A percentile compares a stretch with the other conserved stretches of the same genome.
Evolutionary conservation across 768 basidiomycete species (phyloP).

Genomic region (Rhizopogon roseolus): DNA sequence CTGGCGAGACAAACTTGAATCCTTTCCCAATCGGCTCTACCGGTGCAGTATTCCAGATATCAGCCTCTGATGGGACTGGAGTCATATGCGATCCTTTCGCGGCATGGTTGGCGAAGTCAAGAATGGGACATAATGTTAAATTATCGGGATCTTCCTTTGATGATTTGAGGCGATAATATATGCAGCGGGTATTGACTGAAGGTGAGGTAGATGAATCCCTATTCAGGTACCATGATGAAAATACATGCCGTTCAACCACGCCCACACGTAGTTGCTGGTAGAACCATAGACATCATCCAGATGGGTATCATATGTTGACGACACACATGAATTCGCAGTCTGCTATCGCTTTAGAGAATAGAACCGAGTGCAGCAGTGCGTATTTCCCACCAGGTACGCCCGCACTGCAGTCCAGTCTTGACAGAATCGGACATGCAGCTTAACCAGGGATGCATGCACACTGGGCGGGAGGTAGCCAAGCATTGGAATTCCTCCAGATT

Average conservation of each 20-base stretch:
- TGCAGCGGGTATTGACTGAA: slow-evolving; percentile 88
- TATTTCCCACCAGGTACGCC: slow-evolving; percentile 46
- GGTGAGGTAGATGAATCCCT: slow-evolving; percentile 5
- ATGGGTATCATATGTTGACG: neutral
- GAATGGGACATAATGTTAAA: slow-evolving; percentile 80
- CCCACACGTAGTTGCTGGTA: slow-evolving; percentile 66
- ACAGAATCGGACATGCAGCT: slow-evolving; percentile 44
- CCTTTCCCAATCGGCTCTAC: slow-evolving; percentile 35
- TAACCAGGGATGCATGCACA: slow-evolving; percentile 35
- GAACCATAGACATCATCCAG: slow-evolving; percentile 5
- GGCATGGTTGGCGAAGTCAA: slow-evolving; percentile 89
- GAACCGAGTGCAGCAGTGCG: neutral
- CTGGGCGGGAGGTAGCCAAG: slow-evolving; percentile 46
- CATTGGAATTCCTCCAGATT: slow-evolving; percentile 22
- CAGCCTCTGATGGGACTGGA: slow-evolving; percentile 33
- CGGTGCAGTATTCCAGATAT: slow-evolving; percentile 33
- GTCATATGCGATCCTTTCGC: slow-evolving; percentile 35
- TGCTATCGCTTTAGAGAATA: neutral
- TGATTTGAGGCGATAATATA: slow-evolving; percentile 60
- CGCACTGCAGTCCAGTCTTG: slow-evolving; percentile 54
- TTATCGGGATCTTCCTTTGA: slow-evolving; percentile 60
- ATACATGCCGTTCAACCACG: slow-evolving; percentile 76
- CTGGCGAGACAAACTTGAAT: slow-evolving; percentile 48
- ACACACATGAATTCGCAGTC: neutral
- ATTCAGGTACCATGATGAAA: slow-evolving; percentile 2